Conservation (phyloP, 768 basidiomycete genomes). For the Podaxis rugospora region DNA sequence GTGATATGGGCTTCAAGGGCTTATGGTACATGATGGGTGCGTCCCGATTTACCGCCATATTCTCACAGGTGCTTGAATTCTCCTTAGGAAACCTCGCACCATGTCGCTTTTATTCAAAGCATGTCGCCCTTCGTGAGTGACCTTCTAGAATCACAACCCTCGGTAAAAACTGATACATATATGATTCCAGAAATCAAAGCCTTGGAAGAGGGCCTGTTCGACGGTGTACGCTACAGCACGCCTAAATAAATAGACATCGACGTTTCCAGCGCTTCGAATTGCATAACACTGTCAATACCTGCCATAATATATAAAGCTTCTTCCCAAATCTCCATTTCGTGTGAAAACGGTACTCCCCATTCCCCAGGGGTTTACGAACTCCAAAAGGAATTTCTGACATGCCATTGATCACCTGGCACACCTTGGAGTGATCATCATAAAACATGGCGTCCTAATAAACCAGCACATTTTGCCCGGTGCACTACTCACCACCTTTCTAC, state of each 20-base stretch:
- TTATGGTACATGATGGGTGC: conserved; percentile 61
- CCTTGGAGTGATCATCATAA: neutral
- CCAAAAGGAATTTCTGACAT: neutral
- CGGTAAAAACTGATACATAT: neutral
- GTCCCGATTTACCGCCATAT: neutral
- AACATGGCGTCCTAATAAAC: neutral
- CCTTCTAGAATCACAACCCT: neutral
- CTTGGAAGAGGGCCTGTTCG: conserved; percentile 40
- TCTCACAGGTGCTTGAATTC: neutral
- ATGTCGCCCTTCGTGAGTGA: conserved; percentile 57
- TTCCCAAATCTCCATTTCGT: neutral
- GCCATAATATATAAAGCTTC: neutral
- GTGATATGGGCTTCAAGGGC: conserved; percentile 46
- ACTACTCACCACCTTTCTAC: neutral
- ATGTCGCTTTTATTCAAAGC: conserved; percentile 57
- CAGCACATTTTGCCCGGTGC: neutral
- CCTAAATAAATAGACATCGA: neutral
- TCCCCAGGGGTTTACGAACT: neutral
- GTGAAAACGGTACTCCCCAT: conserved; percentile 12
- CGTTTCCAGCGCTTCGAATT: neutral
- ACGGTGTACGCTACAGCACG: conserved; percentile 13
- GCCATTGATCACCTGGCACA: neutral
- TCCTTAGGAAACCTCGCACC: conserved; percentile 39
- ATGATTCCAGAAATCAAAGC: conserved; percentile 53
- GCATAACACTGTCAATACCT: neutral